Base-by-base conservation (phyloP, 1,139 yeast species). In the Debaryomyces singareniensis region DNA sequence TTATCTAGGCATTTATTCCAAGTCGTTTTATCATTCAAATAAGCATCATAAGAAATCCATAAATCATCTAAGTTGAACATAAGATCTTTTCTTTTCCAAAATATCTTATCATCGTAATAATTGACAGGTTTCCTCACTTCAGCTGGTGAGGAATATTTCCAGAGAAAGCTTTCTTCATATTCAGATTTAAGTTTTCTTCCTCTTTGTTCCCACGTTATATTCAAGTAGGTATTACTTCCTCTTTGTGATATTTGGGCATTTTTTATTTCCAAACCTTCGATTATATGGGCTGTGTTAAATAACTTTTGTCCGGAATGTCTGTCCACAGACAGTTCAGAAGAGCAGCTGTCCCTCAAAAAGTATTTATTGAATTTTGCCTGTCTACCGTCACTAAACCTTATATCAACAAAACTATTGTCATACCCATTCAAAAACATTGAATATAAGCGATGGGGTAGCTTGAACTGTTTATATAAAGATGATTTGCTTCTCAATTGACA, bases 341-440 rank as follows among this genome's bases (percentile, higher is more conserved):
- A 51, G 29, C 85, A 77, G 0, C 86, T 65, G 44, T 83, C 94
- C 38, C 93, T 61, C 23, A 83, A 58, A 44, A 82, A 80, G 3
- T 74, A 53, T 35, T 70, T 74, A 36, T 67, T 66, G 51, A 68
- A 78, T 20, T 64, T 57, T 13, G 70, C 64, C 1, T 53, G 47
- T 5, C 45, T 47, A 13, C 49, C 42, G 30, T 45, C 41, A 18
- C n/a, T n/a, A 7, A 18, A 18, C 21, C n/a, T n/a, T 22, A 56
- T 34, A 4, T 33, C 30, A 2, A 58, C 42, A 1, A 18, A 7
- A 18, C 9, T 7, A n/a, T n/a, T n/a, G n/a, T n/a, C n/a, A n/a
- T n/a, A n/a, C n/a, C n/a, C n/a, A n/a, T n/a, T n/a, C n/a, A n/a
- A n/a, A n/a, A n/a, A n/a, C n/a, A n/a, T n/a, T n/a, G n/a, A n/a